A percentile compares a stretch with the other conserved stretches of the same genome.
Conservation (phyloP, 768 basidiomycete genomes). For the Termitomyces titanicus region DNA sequence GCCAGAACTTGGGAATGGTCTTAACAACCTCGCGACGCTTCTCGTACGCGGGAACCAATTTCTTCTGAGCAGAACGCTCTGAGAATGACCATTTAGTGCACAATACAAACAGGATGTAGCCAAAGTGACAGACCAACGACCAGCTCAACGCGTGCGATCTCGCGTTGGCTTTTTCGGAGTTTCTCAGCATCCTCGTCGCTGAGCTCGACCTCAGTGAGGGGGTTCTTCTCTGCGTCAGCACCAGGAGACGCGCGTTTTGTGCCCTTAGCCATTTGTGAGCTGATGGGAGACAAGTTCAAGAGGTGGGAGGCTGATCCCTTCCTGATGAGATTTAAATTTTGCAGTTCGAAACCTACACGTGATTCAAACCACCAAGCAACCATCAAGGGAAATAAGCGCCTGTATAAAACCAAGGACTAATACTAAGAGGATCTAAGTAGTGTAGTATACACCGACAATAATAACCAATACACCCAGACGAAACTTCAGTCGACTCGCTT, state of each 20-base stretch:
- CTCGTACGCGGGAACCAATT: conserved; percentile 59
- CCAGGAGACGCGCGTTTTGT: conserved; percentile 83
- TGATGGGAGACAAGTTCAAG: conserved; percentile 15
- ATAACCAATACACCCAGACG: not conserved
- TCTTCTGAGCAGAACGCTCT: conserved; percentile 66
- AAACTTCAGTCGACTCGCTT: conserved; percentile 64
- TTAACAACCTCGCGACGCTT: conserved; percentile 66
- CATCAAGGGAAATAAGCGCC: not conserved
- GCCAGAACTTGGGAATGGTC: conserved; percentile 78
- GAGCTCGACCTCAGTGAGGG: conserved; percentile 64
- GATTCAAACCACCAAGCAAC: conserved; percentile 2
- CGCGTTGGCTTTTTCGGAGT: conserved; percentile 61
- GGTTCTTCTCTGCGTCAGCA: conserved; percentile 68
- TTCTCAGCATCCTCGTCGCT: conserved; percentile 70
- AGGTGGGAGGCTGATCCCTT: conserved; percentile 8
- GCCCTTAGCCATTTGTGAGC: conserved; percentile 38
- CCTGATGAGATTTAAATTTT: conserved; percentile 22
- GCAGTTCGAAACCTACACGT: conserved; percentile 14
- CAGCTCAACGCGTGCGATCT: conserved; percentile 68
- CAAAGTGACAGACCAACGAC: conserved; percentile 47
- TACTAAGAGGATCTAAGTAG: not conserved
- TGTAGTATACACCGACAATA: not conserved
- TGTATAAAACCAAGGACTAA: too few relatives aligned
- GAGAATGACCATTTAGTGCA: conserved; percentile 5
- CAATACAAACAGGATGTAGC: not conserved